Conservation (phyloP, 306 rosid genomes). For the Gleditsia sinensis region DNA sequence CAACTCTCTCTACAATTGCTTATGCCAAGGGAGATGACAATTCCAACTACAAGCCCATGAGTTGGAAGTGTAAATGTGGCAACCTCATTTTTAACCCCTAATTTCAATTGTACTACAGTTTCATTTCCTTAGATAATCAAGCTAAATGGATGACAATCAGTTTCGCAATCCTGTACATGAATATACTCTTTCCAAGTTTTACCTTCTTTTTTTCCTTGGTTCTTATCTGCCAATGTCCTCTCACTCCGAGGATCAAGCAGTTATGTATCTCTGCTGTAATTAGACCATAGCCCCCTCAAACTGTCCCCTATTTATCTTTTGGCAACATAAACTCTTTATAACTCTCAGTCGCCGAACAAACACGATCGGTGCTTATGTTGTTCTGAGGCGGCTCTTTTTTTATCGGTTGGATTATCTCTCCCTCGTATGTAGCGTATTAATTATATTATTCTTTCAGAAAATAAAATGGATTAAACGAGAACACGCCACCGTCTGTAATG, state of each 20-base stretch:
- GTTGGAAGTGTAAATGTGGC: conserved; percentile 99
- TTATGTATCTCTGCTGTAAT: neutral
- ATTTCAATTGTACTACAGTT: conserved; percentile 15
- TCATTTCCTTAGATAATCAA: conserved; percentile 15
- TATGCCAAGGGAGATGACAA: conserved; percentile 54
- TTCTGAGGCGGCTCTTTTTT: too few relatives aligned
- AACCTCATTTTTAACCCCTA: conserved; percentile 76
- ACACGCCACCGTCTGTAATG: neutral
- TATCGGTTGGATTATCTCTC: too few relatives aligned
- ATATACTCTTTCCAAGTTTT: too few relatives aligned
- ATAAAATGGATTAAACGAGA: neutral
- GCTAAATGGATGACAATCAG: conserved; percentile 12
- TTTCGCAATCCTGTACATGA: conserved; percentile 39
- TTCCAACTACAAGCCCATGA: conserved; percentile 93
- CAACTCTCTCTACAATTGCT: conserved; percentile 42
- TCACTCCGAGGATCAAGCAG: neutral
- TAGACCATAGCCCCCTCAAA: too few relatives aligned
- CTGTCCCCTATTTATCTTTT: too few relatives aligned
- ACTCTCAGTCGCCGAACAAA: too few relatives aligned
- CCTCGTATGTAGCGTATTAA: too few relatives aligned
- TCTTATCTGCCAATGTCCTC: neutral
- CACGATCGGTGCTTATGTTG: too few relatives aligned
- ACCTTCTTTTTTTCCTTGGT: neutral
- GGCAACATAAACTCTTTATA: too few relatives aligned
- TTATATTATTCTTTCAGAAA: neutral